These are phyloP conservation scores for Pascua sp. DNA, from an alignment of 1,284 basidiomycete species.

Conservation along the genomic window DNA sequence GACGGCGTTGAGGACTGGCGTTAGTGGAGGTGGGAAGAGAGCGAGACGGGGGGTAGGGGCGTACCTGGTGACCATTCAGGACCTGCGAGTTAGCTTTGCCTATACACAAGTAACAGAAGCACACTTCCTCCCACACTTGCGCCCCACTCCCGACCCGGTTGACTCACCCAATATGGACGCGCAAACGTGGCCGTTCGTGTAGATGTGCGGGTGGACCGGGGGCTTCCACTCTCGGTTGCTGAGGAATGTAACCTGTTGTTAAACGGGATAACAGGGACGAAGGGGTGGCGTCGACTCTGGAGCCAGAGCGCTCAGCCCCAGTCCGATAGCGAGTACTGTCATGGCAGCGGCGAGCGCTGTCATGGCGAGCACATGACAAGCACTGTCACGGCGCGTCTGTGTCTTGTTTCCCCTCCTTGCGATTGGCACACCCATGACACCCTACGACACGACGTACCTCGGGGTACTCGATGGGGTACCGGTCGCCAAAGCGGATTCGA, in stretches of 20 bases:
- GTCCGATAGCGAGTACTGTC: too few relatives aligned
- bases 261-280: neutral
- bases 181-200: conserved; percentile 51
- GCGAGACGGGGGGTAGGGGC: too few relatives aligned
- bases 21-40: neutral
- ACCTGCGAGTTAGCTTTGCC: conserved; percentile 22
- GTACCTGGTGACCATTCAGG: conserved; percentile 46
- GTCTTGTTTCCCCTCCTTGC: too few relatives aligned
- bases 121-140: neutral
- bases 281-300: too few relatives aligned
- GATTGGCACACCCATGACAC: conserved; percentile 28
- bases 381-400: too few relatives aligned
- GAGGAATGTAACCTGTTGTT: conserved; percentile 45
- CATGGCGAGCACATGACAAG: too few relatives aligned
- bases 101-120: neutral
- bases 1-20: conserved; percentile 44
- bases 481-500: conserved; percentile 36
- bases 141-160: too few relatives aligned
- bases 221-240: conserved; percentile 34
- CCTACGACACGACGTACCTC: conserved; percentile 30
- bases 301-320: too few relatives aligned
- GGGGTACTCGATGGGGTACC: conserved; percentile 49
- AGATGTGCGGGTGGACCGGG: conserved; percentile 49
- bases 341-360: too few relatives aligned
- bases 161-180: conserved; percentile 43